Base-by-base conservation (phyloP, 2,329 filamentous ascomycete genomes). In the Clonostachys rhizophaga region DNA sequence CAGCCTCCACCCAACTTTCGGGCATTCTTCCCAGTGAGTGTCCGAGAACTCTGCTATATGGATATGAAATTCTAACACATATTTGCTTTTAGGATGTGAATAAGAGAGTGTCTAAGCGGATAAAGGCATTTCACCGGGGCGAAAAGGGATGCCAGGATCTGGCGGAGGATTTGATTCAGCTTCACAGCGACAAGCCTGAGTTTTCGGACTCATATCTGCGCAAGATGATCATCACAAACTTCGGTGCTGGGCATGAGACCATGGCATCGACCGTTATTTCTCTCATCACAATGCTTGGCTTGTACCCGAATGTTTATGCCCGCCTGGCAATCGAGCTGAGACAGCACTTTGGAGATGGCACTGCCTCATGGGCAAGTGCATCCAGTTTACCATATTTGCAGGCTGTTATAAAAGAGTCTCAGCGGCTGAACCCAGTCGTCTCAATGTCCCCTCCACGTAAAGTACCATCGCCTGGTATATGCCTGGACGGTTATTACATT, bases 181-280 rank as follows among this genome's bases (percentile, higher is more conserved):
- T 79, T 1, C 71, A 78, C 54, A 59, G 61, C 13, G 59, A 67
- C 5, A 71, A 67, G 17, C 68, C 73, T 1, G 68, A 68, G 6
- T 78, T 79, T 49, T 71, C 56, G 1, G 68, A 74, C 24, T 58
- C 54, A 0, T 78, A 79, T 45, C 64, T 79, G 10, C 69, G 70
- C 4, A 72, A 75, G 30, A 73, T 79, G 64, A 74, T 72, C 3
- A 64, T 77, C 3, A 78, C 76, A 3, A 79, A 79, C 51, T 79
- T 79, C 52, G 76, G 76, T 11, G 76, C 76, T 2, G 76, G 76
- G 0, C 76, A 79, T 49, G 76, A 79, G 53, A 79, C 76, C 1
- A 67, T 78, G 63, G 74, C 73, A 11, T 75, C 75, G 1, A 75
- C 76, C 0, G 55, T 79, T 7, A 78, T 75, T 1, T 70, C 76